Conservation (phyloP, 179 eudicot genomes). For the Amaranthus tricolor region DNA sequence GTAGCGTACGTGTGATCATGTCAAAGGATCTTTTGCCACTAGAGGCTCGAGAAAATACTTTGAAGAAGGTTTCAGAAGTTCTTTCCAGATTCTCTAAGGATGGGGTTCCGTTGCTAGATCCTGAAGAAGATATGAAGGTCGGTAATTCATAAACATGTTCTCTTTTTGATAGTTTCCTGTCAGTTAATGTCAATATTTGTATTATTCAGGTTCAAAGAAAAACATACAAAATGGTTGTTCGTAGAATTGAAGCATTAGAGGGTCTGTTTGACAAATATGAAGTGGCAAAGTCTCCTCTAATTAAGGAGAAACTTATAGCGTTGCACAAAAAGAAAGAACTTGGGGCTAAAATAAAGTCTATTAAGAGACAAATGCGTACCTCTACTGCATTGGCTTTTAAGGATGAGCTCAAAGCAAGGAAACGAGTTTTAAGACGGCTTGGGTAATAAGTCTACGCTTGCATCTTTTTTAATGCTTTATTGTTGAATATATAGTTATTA, state of each 20-base stretch:
- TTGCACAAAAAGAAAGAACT: constrained; percentile 78
- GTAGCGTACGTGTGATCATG: constrained; percentile 66
- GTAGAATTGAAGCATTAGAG: constrained; percentile 85
- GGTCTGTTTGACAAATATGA: constrained; percentile 79
- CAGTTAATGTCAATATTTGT: constrained; percentile 15
- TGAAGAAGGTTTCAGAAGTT: constrained; percentile 89
- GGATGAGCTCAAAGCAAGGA: constrained; percentile 95
- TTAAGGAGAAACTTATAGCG: constrained; percentile 71
- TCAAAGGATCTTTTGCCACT: constrained; percentile 83
- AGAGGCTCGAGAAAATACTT: constrained; percentile 81
- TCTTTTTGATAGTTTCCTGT: neutral
- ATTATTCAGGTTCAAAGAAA: constrained; percentile 65
- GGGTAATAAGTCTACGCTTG: constrained; percentile 50
- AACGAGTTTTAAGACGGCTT: constrained; percentile 79
- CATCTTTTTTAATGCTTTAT: neutral
- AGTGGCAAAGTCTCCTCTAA: constrained; percentile 78
- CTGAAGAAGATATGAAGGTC: constrained; percentile 98
- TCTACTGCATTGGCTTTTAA: constrained; percentile 81
- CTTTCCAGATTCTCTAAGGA: constrained; percentile 71
- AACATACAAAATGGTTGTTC: constrained; percentile 74
- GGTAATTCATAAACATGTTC: neutral
- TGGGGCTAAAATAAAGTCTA: constrained; percentile 60
- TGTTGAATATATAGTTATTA: neutral
- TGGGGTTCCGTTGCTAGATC: constrained; percentile 84
- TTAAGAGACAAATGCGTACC: constrained; percentile 65